Evolutionary conservation across 1,139 yeast genomes (phyloP), one percentile per base, ranked within the genome.

Genomic region (Taiozyma onychis): DNA sequence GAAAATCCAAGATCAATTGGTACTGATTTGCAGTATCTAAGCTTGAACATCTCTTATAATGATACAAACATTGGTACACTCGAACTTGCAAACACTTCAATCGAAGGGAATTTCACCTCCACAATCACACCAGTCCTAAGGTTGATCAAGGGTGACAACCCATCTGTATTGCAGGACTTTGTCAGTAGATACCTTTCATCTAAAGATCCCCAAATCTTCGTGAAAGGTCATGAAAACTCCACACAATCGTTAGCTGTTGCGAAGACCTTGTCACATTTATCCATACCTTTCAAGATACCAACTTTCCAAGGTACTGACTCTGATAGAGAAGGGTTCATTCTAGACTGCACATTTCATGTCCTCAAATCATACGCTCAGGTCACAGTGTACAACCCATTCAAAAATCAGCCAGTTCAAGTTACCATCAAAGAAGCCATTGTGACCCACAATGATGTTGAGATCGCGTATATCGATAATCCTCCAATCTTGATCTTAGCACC

Each of bases 321-420:
- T 4, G 47, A 47, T 2, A 39, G 41, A 11, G 21, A 39, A 6
- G 66, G 67, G 1, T 76, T 76, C 51, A 58, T 80, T 9, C 49
- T 75, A 3, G 75, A 71, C 8, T 70, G 80, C 1, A 75, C 75
- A 0, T 74, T 81, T 62, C 85, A 81, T 62, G 55, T 81, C 3
- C 62, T 80, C 57, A 68, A 75, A 2, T 76, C 82, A 0, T 80
- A 78, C 48, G 71, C 79, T 9, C 83, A 80, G 55, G 57, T 80
- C 47, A 71, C 73, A 1, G 65, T 80, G 0, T 78, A 61, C 61
- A 81, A 81, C 54, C 87, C 87, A 0, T 57, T 81, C 1, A 51
- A 57, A 13, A 80, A 81, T 55, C 61, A 69, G 9, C 75, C 71
- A 21, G 61, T 77, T 1, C 57, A 62, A n/a, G 64, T 77, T 6